Evolutionary conservation across 2,329 filamentous ascomycete genomes (phyloP).

Genomic region (Trichoderma arundinaceum): DNA sequence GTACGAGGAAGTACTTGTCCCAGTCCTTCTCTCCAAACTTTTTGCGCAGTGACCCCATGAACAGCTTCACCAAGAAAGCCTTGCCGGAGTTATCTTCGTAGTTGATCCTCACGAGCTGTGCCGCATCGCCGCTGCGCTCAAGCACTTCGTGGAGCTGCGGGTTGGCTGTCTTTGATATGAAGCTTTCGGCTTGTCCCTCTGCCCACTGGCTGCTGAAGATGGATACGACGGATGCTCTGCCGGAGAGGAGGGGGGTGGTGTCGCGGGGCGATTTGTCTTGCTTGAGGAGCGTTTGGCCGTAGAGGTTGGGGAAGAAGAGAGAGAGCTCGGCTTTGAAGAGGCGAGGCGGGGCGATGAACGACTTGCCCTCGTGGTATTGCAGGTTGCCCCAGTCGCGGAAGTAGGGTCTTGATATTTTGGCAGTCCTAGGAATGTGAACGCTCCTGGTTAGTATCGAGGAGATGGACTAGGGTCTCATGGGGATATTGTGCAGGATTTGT

Average conservation of each 20-base stretch:
- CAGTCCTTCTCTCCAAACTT: conserved; percentile 59
- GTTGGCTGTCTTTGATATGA: conserved; percentile 69
- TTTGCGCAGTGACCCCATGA: conserved; percentile 59
- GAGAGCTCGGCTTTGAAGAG: conserved; percentile 82
- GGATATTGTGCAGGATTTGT: background rate
- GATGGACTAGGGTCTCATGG: too few relatives aligned
- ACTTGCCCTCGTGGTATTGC: conserved; percentile 83
- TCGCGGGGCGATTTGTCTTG: conserved; percentile 58
- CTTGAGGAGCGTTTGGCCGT: conserved; percentile 75
- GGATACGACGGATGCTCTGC: conserved; percentile 77
- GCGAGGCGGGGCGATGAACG: conserved; percentile 83
- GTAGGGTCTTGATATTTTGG: conserved; percentile 83
- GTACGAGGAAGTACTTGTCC: conserved; percentile 66
- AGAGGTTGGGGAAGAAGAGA: conserved; percentile 92
- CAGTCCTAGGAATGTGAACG: conserved; percentile 57
- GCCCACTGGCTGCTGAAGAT: conserved; percentile 88
- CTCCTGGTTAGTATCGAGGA: conserved; percentile 12
- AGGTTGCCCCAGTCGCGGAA: conserved; percentile 95
- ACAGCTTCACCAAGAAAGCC: conserved; percentile 62
- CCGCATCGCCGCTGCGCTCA: conserved; percentile 55
- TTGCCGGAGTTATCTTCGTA: conserved; percentile 80
- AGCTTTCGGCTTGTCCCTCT: conserved; percentile 76
- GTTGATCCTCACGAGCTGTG: conserved; percentile 86
- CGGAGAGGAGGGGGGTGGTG: conserved; percentile 76
- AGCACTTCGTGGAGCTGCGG: conserved; percentile 70